Base-by-base conservation (phyloP, 208 protist species). In the Trypanosoma theileri region DNA sequence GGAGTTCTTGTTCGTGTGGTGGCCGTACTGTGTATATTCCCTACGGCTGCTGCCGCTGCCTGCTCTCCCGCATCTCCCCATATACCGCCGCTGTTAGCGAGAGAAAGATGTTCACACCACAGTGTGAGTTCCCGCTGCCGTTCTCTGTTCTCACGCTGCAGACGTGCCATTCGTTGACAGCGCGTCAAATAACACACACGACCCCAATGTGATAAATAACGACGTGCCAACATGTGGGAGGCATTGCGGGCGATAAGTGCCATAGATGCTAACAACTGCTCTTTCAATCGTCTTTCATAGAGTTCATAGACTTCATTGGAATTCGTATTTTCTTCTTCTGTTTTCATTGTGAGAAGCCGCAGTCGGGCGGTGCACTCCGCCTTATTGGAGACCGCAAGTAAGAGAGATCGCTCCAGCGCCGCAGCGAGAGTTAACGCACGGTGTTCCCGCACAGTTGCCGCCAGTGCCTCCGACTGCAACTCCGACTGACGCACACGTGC, bases 131-230 rank as follows among this genome's bases (percentile, higher is more conserved):
- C 66, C 3, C 24, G 66, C 21, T 21, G 66, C 56, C 66, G 66
- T 45, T 71, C 66, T 2, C 6, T 56, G 26, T n/a, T 61, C 44
- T 71, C 66, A 9, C 56, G 66, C 26, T 22, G 54, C 24, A 71
- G 14, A 21, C 40, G 56, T 26, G 35, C 35, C 55, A 71, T 28
- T 44, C 7, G 35, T 24, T 42, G 35, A 21, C 28, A 21, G 7
- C 46, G 45, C 11, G 57, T 40, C 26, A 64, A 26, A 48, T 45
- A 31, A 19, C 44, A 71, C 26, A 21, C 26, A 28, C 40, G 48
- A n/a, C 3, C 40, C 66, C 66, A 71, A 8, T 13, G n/a, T 1
- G n/a, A 8, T 14, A 56, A 50, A 63, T 17, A 61, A 28, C 54
- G 56, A 42, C 28, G 41, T 13, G 40, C 28, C 55, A 61, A 28